Evolutionary conservation across 805 yeast genomes (phyloP).

Genomic region (Candida ovalis): DNA sequence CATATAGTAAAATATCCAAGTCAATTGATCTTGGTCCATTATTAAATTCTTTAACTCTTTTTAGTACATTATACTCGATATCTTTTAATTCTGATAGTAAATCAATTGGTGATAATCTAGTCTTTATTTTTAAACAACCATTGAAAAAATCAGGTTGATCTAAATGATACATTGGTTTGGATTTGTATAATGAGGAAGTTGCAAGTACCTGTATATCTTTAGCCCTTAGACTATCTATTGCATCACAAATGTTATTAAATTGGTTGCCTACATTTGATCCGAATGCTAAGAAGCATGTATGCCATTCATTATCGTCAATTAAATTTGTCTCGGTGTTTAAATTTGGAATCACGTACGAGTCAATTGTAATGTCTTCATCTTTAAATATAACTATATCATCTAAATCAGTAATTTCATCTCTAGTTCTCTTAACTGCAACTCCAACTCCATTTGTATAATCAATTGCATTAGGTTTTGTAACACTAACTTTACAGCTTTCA

Average conservation of each 20-base stretch:
- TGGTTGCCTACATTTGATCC: conserved; percentile 86
- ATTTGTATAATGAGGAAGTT: conserved; percentile 77
- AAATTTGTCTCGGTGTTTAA: conserved; percentile 22
- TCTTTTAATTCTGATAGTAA: conserved; percentile 58
- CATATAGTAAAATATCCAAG: conserved; percentile 79
- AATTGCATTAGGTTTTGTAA: conserved; percentile 85
- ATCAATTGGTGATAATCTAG: conserved; percentile 59
- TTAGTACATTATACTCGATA: conserved; percentile 70
- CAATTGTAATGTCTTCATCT: conserved; percentile 11
- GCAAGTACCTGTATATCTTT: conserved; percentile 44
- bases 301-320: conserved; percentile 23
- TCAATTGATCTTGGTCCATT: conserved; percentile 95
- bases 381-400: conserved; percentile 22
- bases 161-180: conserved; percentile 87
- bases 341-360: conserved; percentile 26
- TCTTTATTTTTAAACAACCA: conserved; percentile 71
- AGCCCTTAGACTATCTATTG: conserved; percentile 45
- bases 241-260: conserved; percentile 51
- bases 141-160: conserved; percentile 82
- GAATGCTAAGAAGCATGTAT: conserved; percentile 73
- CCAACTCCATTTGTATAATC: conserved; percentile 89
- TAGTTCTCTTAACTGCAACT: conserved; percentile 58
- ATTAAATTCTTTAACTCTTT: conserved; percentile 71
- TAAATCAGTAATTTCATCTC: conserved; percentile 33
- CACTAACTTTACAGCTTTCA: conserved; percentile 45